Conservation (phyloP, 495 filamentous ascomycete genomes). For the Oidiodendron maius region DNA sequence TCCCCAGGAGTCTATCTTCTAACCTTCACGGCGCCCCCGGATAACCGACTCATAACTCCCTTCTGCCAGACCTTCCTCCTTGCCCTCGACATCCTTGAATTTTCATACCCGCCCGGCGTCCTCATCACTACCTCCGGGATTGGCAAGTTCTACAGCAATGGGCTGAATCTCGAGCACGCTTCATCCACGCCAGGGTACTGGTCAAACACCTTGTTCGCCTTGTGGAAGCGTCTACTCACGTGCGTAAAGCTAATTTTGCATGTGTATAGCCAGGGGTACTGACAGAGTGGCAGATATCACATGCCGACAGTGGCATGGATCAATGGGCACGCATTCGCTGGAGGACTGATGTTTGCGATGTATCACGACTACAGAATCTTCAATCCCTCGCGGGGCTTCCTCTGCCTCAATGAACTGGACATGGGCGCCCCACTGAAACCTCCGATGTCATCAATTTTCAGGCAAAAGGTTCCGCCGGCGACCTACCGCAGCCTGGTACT, state of each 20-base stretch:
- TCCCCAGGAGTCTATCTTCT: constrained; percentile 59
- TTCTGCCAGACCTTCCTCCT: constrained; percentile 61
- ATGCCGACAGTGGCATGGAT: constrained; percentile 78
- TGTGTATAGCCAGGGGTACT: background rate
- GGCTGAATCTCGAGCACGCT: constrained; percentile 60
- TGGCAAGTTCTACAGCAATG: constrained; percentile 77
- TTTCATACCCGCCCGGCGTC: constrained; percentile 59
- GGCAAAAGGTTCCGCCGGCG: constrained; percentile 52
- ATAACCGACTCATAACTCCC: constrained; percentile 66
- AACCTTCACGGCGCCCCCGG: constrained; percentile 61
- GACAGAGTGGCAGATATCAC: constrained; percentile 45
- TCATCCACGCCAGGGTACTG: constrained; percentile 45
- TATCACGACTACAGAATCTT: constrained; percentile 78
- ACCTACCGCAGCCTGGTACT: constrained; percentile 60
- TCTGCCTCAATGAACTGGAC: constrained; percentile 75
- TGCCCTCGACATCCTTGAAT: constrained; percentile 68
- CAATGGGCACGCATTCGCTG: constrained; percentile 80
- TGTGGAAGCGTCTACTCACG: constrained; percentile 58
- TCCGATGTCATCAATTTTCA: constrained; percentile 68
- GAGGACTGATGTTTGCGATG: constrained; percentile 75
- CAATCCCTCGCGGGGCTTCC: constrained; percentile 59
- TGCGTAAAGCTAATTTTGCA: constrained; percentile 18
- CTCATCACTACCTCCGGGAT: constrained; percentile 69
- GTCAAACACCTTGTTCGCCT: constrained; percentile 46
- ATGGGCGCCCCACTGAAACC: constrained; percentile 66